Conservation (phyloP, 768 basidiomycete species). For the Phaffia australis region DNA sequence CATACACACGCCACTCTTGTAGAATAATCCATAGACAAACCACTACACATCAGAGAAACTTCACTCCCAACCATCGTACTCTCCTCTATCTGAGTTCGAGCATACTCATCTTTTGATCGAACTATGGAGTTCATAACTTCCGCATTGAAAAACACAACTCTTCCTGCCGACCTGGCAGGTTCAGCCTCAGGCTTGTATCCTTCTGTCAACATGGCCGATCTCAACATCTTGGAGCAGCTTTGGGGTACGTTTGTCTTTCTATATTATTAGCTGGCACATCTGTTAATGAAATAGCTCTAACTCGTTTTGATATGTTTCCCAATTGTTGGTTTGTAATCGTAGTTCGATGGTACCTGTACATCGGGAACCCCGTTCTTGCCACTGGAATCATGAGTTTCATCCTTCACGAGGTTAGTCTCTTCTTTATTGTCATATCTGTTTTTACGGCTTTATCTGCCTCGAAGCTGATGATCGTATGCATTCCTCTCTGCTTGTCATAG, state of each 20-base stretch:
- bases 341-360: conserved; percentile 60
- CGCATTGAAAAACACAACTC: conserved; percentile 19
- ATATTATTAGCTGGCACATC: neutral
- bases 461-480: conserved; percentile 1
- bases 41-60: too few relatives aligned
- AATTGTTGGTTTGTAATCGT: neutral
- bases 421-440: neutral
- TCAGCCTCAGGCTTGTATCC: conserved; percentile 10
- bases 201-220: conserved; percentile 13
- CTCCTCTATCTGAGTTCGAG: too few relatives aligned
- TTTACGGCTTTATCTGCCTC: neutral
- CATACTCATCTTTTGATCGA: too few relatives aligned
- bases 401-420: conserved; percentile 69
- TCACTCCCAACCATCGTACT: too few relatives aligned
- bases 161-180: conserved; percentile 15
- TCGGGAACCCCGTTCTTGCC: conserved; percentile 81
- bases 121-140: conserved; percentile 10
- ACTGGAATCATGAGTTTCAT: conserved; percentile 88
- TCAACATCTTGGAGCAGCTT: conserved; percentile 22
- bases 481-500: conserved; percentile 40
- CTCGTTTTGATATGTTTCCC: neutral
- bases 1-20: too few relatives aligned
- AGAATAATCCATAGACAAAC: too few relatives aligned
- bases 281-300: neutral
- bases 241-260: conserved; percentile 17